phyloP scores from a whole-genome alignment of 2,329 filamentous ascomycete genomes.

The Beauveria medogensis region DNA sequence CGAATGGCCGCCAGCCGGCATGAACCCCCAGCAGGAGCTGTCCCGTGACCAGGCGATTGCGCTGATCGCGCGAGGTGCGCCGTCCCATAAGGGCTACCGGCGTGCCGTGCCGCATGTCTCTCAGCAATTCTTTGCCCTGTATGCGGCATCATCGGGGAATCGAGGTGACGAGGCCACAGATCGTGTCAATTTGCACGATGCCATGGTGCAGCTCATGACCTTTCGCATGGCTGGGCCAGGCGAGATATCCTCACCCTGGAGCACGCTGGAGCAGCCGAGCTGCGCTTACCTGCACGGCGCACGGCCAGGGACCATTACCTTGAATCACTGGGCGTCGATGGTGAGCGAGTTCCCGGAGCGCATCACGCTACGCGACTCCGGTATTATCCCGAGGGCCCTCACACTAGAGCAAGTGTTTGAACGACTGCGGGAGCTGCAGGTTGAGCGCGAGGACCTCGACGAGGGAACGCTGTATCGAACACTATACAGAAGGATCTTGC shows the following conservation, averaged over 20 bases:
- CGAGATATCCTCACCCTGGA: constrained; percentile 49
- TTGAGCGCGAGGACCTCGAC: constrained; percentile 47
- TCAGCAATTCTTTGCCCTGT: constrained; percentile 47
- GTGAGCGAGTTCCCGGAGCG: constrained; percentile 48
- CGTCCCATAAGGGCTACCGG: constrained; percentile 47
- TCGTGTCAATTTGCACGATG: constrained; percentile 40
- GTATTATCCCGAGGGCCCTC: constrained; percentile 52
- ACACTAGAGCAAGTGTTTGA: constrained; percentile 49
- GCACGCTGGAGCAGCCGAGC: constrained; percentile 67
- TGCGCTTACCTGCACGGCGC: constrained; percentile 59
- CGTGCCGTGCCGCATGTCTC: constrained; percentile 45
- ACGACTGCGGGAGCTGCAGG: constrained; percentile 50
- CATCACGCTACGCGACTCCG: constrained; percentile 50
- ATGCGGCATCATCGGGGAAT: constrained; percentile 40
- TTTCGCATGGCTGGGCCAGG: constrained; percentile 38
- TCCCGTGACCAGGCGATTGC: constrained; percentile 46
- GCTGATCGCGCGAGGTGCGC: constrained; percentile 50
- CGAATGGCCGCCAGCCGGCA: constrained; percentile 49
- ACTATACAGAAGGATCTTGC: constrained; percentile 60
- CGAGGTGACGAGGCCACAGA: constrained; percentile 34
- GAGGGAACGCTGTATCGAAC: constrained; percentile 52
- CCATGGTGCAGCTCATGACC: constrained; percentile 52
- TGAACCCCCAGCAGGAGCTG: constrained; percentile 42
- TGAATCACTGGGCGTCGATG: constrained; percentile 60
- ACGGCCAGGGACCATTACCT: constrained; percentile 60